Evolutionary conservation across 2,329 filamentous ascomycete genomes (phyloP).

Genomic region (Venturia effusa): DNA sequence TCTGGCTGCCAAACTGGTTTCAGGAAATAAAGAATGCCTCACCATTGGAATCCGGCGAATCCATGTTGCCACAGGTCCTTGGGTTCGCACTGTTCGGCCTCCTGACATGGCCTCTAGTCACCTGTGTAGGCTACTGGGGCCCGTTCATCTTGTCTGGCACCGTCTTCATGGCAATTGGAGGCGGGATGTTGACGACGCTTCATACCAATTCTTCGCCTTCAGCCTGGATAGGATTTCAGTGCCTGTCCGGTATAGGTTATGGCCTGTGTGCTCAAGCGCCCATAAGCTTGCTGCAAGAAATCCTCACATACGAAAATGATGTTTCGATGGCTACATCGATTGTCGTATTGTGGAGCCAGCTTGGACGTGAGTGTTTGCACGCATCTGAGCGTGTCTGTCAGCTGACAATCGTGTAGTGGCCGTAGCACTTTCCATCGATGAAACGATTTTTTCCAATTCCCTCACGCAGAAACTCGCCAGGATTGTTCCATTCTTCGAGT

Average conservation of each 20-base stretch:
- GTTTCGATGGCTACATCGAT: background rate
- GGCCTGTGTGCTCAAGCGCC: slow-evolving; percentile 28
- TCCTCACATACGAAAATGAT: background rate
- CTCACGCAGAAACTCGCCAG: slow-evolving; percentile 30
- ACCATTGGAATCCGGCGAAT: slow-evolving; percentile 25
- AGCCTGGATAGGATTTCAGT: slow-evolving; percentile 30
- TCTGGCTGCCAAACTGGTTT: slow-evolving; percentile 27
- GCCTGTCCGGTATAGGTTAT: slow-evolving; percentile 17
- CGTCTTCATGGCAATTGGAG: slow-evolving; percentile 22
- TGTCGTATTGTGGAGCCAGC: background rate
- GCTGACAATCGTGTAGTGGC: background rate
- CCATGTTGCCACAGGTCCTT: slow-evolving; percentile 27
- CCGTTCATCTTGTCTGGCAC: slow-evolving; percentile 10
- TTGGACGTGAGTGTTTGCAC: background rate
- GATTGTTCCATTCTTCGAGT: slow-evolving; percentile 29
- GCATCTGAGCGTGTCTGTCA: background rate
- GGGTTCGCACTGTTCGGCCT: slow-evolving; percentile 22
- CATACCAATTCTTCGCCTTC: slow-evolving; percentile 12
- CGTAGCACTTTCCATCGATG: background rate
- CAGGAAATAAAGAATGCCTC: slow-evolving; percentile 31
- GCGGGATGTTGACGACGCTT: slow-evolving; percentile 27
- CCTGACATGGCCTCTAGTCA: slow-evolving; percentile 21
- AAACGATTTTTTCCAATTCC: slow-evolving; percentile 31
- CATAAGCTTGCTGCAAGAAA: background rate
- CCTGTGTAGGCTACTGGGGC: slow-evolving; percentile 15